phyloP scores from a whole-genome alignment of 1,284 basidiomycete genomes.

The Cutaneotrichosporon arboriforme region DNA sequence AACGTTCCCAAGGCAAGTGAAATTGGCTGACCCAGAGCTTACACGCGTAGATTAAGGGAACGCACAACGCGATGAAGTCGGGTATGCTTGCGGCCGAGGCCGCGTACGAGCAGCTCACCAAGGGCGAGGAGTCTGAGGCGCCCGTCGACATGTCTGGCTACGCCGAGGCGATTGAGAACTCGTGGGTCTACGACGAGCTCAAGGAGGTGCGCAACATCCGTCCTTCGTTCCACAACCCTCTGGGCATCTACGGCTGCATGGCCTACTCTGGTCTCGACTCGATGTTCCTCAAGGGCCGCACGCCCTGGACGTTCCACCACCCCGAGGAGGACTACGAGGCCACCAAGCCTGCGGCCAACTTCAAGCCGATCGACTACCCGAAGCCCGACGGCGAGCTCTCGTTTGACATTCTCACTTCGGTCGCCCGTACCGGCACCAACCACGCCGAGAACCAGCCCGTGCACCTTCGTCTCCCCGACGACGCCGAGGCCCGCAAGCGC shows the following conservation, averaged over 20 bases:
- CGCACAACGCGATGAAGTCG: slow-evolving; percentile 99
- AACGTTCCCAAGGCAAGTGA: slow-evolving; percentile 71
- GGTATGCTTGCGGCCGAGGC: slow-evolving; percentile 95
- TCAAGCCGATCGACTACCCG: slow-evolving; percentile 83
- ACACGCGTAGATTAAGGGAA: slow-evolving; percentile 77
- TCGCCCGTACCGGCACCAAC: slow-evolving; percentile 89
- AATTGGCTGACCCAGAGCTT: not conserved
- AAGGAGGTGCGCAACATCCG: slow-evolving; percentile 88
- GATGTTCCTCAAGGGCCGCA: slow-evolving; percentile 74
- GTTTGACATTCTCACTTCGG: slow-evolving; percentile 87
- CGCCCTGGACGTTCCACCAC: slow-evolving; percentile 88
- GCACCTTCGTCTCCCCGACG: slow-evolving; percentile 66
- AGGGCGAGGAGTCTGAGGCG: slow-evolving; percentile 16
- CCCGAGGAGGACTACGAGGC: slow-evolving; percentile 64
- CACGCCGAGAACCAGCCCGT: slow-evolving; percentile 94
- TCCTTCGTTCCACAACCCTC: slow-evolving; percentile 78
- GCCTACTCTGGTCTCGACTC: slow-evolving; percentile 86
- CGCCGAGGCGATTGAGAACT: slow-evolving; percentile 64
- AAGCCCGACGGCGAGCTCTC: slow-evolving; percentile 83
- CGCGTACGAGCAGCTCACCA: slow-evolving; percentile 62
- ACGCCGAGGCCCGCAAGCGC: slow-evolving; percentile 52
- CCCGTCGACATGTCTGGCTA: slow-evolving; percentile 71
- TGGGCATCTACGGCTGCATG: slow-evolving; percentile 86
- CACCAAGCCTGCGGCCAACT: slow-evolving; percentile 64
- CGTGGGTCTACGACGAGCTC: slow-evolving; percentile 85